Evolutionary conservation across 768 basidiomycete genomes (phyloP).

Genomic region (Kwoniella bestiolae): DNA sequence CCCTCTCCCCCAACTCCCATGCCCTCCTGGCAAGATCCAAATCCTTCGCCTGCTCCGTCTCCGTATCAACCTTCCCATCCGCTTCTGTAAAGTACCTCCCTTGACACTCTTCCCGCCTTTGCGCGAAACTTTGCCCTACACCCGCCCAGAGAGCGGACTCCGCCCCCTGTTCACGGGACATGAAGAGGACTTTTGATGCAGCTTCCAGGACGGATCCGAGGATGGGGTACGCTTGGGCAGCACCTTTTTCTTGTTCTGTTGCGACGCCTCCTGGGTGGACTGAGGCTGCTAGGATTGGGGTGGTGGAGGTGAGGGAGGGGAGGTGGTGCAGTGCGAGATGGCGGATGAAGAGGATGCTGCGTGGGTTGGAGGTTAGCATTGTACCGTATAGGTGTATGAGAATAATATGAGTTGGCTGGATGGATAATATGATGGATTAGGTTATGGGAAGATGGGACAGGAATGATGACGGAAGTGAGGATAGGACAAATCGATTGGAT

Average conservation of each 20-base stretch:
- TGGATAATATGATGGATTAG: too few relatives aligned
- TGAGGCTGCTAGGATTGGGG: conserved; percentile 50
- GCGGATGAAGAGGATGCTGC: conserved; percentile 50
- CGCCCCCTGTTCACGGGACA: conserved; percentile 55
- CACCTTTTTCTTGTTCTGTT: conserved; percentile 55
- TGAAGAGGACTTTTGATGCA: conserved; percentile 50
- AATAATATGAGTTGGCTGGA: too few relatives aligned
- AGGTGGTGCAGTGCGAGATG: conserved; percentile 47
- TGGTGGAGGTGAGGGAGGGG: conserved; percentile 36
- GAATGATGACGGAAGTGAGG: too few relatives aligned
- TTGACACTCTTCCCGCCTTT: conserved; percentile 47
- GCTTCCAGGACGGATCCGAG: conserved; percentile 47
- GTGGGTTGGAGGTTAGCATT: neutral
- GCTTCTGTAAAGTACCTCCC: conserved; percentile 54
- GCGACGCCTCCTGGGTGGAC: conserved; percentile 56
- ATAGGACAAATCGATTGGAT: too few relatives aligned
- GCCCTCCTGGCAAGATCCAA: conserved; percentile 41
- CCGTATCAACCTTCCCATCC: conserved; percentile 52
- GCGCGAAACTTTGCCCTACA: conserved; percentile 28
- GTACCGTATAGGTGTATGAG: too few relatives aligned
- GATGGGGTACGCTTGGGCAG: conserved; percentile 49
- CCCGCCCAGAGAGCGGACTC: conserved; percentile 55
- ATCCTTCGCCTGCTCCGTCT: conserved; percentile 52
- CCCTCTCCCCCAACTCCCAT: conserved; percentile 51
- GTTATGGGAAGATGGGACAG: too few relatives aligned